These are phyloP conservation scores for Mariannaea elegans DNA, from an alignment of 2,329 filamentous ascomycete genomes.

Conservation along the genomic window DNA sequence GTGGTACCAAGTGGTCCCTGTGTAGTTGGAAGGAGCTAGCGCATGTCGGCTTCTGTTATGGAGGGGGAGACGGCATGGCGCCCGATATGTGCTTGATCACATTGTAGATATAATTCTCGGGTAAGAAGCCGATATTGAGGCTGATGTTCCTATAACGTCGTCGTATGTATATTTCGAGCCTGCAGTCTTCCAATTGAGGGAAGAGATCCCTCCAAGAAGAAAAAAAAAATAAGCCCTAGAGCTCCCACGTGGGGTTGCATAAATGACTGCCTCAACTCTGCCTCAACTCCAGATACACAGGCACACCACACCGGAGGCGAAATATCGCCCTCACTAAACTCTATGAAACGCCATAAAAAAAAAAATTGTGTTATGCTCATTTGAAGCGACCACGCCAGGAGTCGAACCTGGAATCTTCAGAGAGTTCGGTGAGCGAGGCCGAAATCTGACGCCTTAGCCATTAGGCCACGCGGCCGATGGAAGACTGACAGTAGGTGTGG, in stretches of 20 bases:
- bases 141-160: too few species aligned
- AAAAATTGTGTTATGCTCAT: slow-evolving; percentile 7
- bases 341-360: slow-evolving; percentile 14
- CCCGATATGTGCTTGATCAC: slow-evolving; percentile 10
- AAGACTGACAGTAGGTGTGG: too few species aligned
- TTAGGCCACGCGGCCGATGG: slow-evolving; percentile 53
- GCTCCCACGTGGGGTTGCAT: neutral
- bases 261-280: too few species aligned
- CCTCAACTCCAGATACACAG: too few species aligned
- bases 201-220: neutral
- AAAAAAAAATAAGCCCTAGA: neutral
- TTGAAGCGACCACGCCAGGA: slow-evolving; percentile 51
- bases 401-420: slow-evolving; percentile 56
- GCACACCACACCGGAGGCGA: too few species aligned
- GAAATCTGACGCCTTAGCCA: slow-evolving; percentile 56
- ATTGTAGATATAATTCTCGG: neutral
- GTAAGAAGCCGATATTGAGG: slow-evolving; percentile 12
- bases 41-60: slow-evolving; percentile 7
- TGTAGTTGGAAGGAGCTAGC: neutral
- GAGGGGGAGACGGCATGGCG: slow-evolving; percentile 8
- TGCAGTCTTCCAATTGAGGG: too few species aligned
- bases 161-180: too few species aligned
- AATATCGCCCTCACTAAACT: neutral
- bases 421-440: slow-evolving; percentile 41
- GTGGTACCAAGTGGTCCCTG: neutral